phyloP scores from a whole-genome alignment of 208 protist genomes.

The Trypanosoma rangeli region DNA sequence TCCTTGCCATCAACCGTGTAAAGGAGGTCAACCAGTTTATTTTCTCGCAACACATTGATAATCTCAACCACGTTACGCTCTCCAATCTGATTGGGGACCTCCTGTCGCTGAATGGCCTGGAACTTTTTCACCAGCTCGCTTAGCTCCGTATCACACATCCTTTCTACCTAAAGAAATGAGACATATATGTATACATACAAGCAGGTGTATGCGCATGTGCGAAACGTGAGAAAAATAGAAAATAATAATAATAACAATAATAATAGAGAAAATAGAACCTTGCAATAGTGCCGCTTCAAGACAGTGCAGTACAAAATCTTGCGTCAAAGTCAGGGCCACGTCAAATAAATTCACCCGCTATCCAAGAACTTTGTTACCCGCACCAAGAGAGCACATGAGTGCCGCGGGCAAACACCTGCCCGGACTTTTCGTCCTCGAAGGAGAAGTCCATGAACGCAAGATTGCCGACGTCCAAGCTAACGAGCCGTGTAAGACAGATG shows the following conservation, averaged over 20 bases:
- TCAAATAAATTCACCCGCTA: neutral
- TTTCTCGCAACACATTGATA: slow-evolving; percentile 62
- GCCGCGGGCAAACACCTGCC: slow-evolving; percentile 70
- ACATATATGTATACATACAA: slow-evolving; percentile 4
- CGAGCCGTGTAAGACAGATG: slow-evolving; percentile 67
- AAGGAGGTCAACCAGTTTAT: slow-evolving; percentile 69
- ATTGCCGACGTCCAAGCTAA: slow-evolving; percentile 32
- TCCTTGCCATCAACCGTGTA: slow-evolving; percentile 84
- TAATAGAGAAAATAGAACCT: neutral
- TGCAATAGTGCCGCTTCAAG: neutral
- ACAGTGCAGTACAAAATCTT: neutral
- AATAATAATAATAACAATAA: slow-evolving; percentile 16
- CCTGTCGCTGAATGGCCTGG: slow-evolving; percentile 62
- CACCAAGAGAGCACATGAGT: slow-evolving; percentile 59
- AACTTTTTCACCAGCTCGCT: slow-evolving; percentile 66
- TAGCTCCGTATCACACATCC: slow-evolving; percentile 56
- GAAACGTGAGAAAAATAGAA: neutral
- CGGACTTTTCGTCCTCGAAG: slow-evolving; percentile 60
- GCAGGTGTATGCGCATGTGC: neutral
- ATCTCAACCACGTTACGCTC: slow-evolving; percentile 87
- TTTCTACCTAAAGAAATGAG: slow-evolving; percentile 11
- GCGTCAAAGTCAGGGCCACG: neutral
- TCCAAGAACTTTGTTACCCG: neutral
- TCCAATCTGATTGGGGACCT: slow-evolving; percentile 64
- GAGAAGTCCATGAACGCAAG: slow-evolving; percentile 73